Base-by-base conservation (phyloP, 202 grass and related monocot genomes). In the Hordeum pubiflorum region DNA sequence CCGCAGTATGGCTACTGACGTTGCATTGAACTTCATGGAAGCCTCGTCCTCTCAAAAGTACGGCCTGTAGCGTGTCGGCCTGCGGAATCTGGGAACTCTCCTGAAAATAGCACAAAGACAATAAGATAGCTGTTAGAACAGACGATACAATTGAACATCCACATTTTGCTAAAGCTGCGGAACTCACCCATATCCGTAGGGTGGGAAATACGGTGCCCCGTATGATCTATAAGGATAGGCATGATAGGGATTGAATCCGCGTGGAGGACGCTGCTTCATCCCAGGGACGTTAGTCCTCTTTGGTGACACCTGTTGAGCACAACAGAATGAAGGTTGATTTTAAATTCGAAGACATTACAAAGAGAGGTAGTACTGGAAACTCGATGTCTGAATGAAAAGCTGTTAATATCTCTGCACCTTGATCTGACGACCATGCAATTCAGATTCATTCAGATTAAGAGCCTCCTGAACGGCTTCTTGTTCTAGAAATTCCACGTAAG, bases 261-360 rank as follows among this genome's bases (percentile, higher is more conserved):
- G 88, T 32, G 90, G 88, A 32, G 90, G 88, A 18, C 85, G 88
- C 82, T 93, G 95, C 84, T 92, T 98, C 95, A 98, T 89, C 76
- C 95, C 95, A 46, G 95, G 95, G 36, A 98, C 86, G 80, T 97
- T 97, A 74, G 95, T 98, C 78, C 95, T 90, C 89, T 98, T 98
- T 3, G 90, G 87, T 33, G 88, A 81, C 63, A 98, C 95, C 95
- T 98, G 82, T 72, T 39, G 10, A 61, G 50, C 40, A 46, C 43
- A 46, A 75, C 21, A 70, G 9, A 58, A 10, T 57, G 81, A 74
- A 48, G n/a, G 17, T 14, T 14, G 4, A 4, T 38, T 44, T 46
- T 66, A 38, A 31, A 43, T 22, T 27, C 11, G 5, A 43, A 46
- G 43, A 46, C 13, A 46, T 46, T 46, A 46, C 14, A 14, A 46